A percentile compares a stretch with the other conserved stretches of the same genome.
Conservation (phyloP, 352 stramenopile species). For the Aphanomyces stellatus region DNA sequence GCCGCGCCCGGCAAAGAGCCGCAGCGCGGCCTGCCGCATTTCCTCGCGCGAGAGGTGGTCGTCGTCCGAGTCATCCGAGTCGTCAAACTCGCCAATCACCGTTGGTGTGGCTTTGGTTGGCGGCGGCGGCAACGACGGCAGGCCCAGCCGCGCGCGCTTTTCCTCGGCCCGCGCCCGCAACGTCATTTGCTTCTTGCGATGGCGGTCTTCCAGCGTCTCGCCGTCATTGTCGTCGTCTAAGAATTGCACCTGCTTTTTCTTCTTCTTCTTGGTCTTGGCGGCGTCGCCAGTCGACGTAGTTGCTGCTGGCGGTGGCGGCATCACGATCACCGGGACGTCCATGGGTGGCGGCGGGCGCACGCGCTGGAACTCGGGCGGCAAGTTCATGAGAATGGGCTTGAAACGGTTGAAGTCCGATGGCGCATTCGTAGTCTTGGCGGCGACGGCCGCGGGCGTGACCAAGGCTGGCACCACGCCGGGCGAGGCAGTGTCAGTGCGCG, state of each 20-base stretch:
- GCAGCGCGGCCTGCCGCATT: not conserved
- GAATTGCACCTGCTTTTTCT: not conserved
- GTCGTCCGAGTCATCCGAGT: not conserved
- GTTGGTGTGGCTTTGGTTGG: not conserved
- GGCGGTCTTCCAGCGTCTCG: not conserved
- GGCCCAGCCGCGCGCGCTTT: not conserved
- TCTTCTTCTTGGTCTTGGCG: not conserved
- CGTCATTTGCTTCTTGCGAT: not conserved
- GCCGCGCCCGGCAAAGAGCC: not conserved
- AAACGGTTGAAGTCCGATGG: slow-evolving; percentile 6
- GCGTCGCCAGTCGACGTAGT: not conserved
- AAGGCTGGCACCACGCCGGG: not conserved
- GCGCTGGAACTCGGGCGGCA: not conserved
- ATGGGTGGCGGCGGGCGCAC: not conserved
- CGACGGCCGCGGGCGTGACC: not conserved
- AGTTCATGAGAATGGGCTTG: not conserved
- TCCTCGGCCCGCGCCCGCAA: not conserved
- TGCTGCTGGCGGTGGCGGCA: not conserved
- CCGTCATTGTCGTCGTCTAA: too few relatives aligned
- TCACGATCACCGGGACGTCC: not conserved
- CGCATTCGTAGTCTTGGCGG: not conserved
- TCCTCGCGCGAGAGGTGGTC: not conserved
- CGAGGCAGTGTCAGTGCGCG: not conserved
- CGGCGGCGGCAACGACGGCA: not conserved
- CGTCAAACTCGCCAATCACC: not conserved